phyloP scores from a whole-genome alignment of 805 yeast genomes.

The Nakazawaea ambrosiae region DNA sequence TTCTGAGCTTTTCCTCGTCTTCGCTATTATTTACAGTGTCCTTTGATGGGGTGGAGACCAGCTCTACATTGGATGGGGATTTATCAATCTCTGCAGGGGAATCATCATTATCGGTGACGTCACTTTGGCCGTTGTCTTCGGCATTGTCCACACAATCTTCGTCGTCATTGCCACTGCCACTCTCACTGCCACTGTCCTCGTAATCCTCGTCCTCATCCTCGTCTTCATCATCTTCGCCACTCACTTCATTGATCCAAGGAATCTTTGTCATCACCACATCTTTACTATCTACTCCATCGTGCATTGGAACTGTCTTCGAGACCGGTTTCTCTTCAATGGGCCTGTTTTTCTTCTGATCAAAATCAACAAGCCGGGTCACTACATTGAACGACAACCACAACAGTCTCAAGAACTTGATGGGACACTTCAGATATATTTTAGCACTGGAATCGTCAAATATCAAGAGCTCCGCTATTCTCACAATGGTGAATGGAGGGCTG shows the following conservation, averaged over 20 bases:
- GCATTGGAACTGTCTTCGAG: background rate
- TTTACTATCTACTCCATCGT: background rate
- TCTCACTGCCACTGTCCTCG: slow-evolving; percentile 13
- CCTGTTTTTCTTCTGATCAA: slow-evolving; percentile 2
- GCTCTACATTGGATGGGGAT: background rate
- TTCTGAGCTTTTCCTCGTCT: slow-evolving; percentile 1
- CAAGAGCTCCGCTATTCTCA: slow-evolving; percentile 9
- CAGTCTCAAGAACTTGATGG: slow-evolving; percentile 10
- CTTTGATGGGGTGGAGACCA: background rate
- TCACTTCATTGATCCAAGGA: slow-evolving; percentile 7
- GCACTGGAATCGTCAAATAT: slow-evolving; percentile 1
- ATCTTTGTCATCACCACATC: slow-evolving; percentile 6
- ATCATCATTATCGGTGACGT: slow-evolving; percentile 11
- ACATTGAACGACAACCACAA: slow-evolving; percentile 8
- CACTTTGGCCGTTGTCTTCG: slow-evolving; percentile 12
- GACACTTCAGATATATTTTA: slow-evolving; percentile 1
- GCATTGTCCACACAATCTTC: slow-evolving; percentile 4
- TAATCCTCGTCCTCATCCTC: slow-evolving; percentile 19
- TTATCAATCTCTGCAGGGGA: background rate
- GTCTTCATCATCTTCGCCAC: slow-evolving; percentile 15
- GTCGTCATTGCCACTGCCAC: too few species aligned
- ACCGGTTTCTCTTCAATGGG: background rate
- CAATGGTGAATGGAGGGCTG: slow-evolving; percentile 10
- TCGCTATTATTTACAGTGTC: too few species aligned
- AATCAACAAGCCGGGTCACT: slow-evolving; percentile 3